Evolutionary conservation across 352 stramenopile species (phyloP).

Genomic region (Chrysophaeum taylorii): DNA sequence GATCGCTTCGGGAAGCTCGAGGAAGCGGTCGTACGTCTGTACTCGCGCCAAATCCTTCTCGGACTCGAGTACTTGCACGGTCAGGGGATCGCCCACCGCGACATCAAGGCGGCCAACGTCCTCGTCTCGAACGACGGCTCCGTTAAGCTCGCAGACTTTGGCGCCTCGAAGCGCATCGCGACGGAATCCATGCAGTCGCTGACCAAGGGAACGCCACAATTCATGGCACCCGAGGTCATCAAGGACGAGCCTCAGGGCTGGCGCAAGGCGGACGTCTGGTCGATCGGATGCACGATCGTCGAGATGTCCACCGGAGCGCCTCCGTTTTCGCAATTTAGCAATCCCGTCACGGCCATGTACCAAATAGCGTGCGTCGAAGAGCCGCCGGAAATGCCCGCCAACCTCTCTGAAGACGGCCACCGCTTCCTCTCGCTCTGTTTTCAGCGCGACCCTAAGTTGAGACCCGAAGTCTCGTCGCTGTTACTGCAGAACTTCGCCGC

Average conservation of each 20-base stretch:
- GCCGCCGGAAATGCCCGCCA: slow-evolving; percentile 15
- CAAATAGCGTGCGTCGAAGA: slow-evolving; percentile 32
- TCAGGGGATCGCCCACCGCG: slow-evolving; percentile 65
- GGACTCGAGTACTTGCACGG: slow-evolving; percentile 70
- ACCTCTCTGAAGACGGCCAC: slow-evolving; percentile 2
- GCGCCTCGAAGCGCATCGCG: slow-evolving; percentile 45
- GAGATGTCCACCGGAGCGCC: slow-evolving; percentile 72
- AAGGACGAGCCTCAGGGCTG: slow-evolving; percentile 50
- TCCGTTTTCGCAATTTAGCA: slow-evolving; percentile 54
- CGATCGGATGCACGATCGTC: slow-evolving; percentile 68
- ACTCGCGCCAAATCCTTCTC: slow-evolving; percentile 60
- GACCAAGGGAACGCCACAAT: slow-evolving; percentile 25
- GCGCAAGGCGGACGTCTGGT: slow-evolving; percentile 78
- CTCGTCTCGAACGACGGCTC: slow-evolving; percentile 65
- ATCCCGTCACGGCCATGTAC: slow-evolving; percentile 38
- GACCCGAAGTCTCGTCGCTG: slow-evolving; percentile 19
- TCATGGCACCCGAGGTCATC: slow-evolving; percentile 32
- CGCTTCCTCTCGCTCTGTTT: slow-evolving; percentile 25
- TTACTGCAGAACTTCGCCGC: slow-evolving; percentile 17
- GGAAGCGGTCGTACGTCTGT: slow-evolving; percentile 57
- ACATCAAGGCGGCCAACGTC: slow-evolving; percentile 67
- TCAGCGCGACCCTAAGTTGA: slow-evolving; percentile 11
- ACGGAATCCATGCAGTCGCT: neutral
- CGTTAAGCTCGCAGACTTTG: slow-evolving; percentile 78
- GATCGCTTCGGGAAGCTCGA: slow-evolving; percentile 64